These are phyloP conservation scores for Microdochium trichocladiopsis DNA, from an alignment of 2,329 filamentous ascomycete species.

Conservation along the genomic window DNA sequence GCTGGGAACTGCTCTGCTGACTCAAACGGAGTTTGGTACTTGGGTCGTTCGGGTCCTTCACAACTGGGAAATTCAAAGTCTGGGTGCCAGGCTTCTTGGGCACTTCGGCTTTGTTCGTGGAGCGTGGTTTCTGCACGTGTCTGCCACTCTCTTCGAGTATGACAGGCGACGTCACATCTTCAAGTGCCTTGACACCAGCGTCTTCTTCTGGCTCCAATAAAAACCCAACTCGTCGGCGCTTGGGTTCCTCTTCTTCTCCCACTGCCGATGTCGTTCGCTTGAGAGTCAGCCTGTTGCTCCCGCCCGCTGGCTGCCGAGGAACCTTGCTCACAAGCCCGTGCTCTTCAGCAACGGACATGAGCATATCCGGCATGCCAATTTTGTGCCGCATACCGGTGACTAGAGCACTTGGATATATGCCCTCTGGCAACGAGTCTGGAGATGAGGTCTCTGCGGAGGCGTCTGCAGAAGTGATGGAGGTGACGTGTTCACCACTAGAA, in stretches of 20 bases:
- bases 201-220: constrained; percentile 3
- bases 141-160: constrained; percentile 2
- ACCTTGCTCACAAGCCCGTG: constrained; percentile 28
- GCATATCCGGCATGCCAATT: constrained; percentile 26
- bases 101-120: constrained; percentile 20
- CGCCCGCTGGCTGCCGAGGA: constrained; percentile 10
- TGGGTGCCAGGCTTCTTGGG: constrained; percentile 31
- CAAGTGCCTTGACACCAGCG: neutral
- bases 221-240: constrained; percentile 20
- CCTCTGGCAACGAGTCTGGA: constrained; percentile 18
- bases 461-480: neutral
- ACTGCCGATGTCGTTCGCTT: constrained; percentile 6
- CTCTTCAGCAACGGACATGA: constrained; percentile 32
- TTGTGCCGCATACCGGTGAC: constrained; percentile 24
- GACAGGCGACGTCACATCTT: constrained; percentile 1
- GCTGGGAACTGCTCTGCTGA: constrained; percentile 53
- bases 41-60: constrained; percentile 67
- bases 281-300: neutral
- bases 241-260: constrained; percentile 9
- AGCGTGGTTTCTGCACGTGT: constrained; percentile 14
- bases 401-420: constrained; percentile 35
- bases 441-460: constrained; percentile 1
- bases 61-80: constrained; percentile 60
- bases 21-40: constrained; percentile 58
- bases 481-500: neutral